Base-by-base conservation (phyloP, 2,329 filamentous ascomycete genomes). In the Exserohilum rostratum region DNA sequence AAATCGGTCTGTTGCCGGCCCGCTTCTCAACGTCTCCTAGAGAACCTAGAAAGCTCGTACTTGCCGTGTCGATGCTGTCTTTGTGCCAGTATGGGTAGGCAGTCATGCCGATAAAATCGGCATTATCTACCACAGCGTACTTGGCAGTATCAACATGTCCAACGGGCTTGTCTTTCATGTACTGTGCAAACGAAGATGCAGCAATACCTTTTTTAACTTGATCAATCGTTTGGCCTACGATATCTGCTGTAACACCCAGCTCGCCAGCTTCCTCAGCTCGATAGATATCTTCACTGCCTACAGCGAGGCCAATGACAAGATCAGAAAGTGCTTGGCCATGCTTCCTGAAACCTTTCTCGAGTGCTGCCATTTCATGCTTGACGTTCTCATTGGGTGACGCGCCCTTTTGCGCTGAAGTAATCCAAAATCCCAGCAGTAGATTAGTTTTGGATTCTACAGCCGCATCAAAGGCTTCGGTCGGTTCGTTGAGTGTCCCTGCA, bases 241-340 rank as follows among this genome's bases (percentile, higher is more conserved):
- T 83, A 0, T 83, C 75, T 64, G 84, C 83, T 48, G 87, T 81
- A 48, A 89, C 88, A 10, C 82, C 87, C n/a, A 25, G 83, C 80
- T 2, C 89, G 87, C 78, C 65, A 3, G 40, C 39, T 10, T 40
- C 30, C 7, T 61, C 52, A 13, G 53, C 63, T 37, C 90, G 87
- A 81, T 93, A 93, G 27, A 93, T 53, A 18, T 75, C 72, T 50
- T 76, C 73, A 46, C 60, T 73, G 1, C 73, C 73, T 2, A 76
- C 66, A 0, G 71, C 70, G 1, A 76, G 58, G 1, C 69, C 73
- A 31, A 74, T 67, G n/a, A 75, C 60, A n/a, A 74, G 68, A 20
- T 71, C 58, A 27, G 82, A 81, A 62, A 96, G 85, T 38, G 81
- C 78, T 29, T 69, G 57, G 5, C 73, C 73, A 50, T 75, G 60